Base-by-base conservation (phyloP, 164 flowering plant species). In the Vitis amurensis region DNA sequence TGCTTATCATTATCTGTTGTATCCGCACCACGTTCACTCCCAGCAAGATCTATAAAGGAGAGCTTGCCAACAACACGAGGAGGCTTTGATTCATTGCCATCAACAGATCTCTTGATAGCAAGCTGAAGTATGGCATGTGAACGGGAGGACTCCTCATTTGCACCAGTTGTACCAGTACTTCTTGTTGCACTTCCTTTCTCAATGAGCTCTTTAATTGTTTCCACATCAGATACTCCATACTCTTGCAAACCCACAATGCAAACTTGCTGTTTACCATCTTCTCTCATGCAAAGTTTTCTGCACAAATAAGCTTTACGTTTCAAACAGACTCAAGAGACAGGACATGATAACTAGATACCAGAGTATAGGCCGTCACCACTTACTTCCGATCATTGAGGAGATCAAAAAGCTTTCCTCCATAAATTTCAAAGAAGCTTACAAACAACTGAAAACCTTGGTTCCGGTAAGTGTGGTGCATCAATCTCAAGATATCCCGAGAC, bases 81-180 rank as follows among this genome's bases (percentile, higher is more conserved):
- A 73, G 97, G 91, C 84, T 91, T 94, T 52, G 97, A 80, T 68
- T 88, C 93, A 80, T 71, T 82, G n/a, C 97, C 97, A 77, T 89
- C 93, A 76, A 61, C 89, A 31, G 91, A 82, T 52, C 84, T 87
- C 83, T 94, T 94, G 68, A 94, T 78, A 48, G 84, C 88, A 72
- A 94, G 97, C 82, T 94, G 99, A 77, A 94, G 97, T 73, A 94
- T 94, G 57, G 99, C 99, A 90, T 94, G 99, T 27, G 99, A 94
- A 9, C 99, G 91, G 9, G 99, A 94, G 56, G 99, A 94, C 78
- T 94, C 99, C 82, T 94, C 99, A 84, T 94, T 94, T n/a, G 99
- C 99, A 73, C 97, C 99, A 37, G 99, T 94, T 59, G 97, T 91
- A 13, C 99, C 99, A 11, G 95, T 94, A 81, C 99, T 94, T 75